These are phyloP conservation scores for Xylaria polymorpha DNA, from an alignment of 2,329 filamentous ascomycete species.

Conservation along the genomic window DNA sequence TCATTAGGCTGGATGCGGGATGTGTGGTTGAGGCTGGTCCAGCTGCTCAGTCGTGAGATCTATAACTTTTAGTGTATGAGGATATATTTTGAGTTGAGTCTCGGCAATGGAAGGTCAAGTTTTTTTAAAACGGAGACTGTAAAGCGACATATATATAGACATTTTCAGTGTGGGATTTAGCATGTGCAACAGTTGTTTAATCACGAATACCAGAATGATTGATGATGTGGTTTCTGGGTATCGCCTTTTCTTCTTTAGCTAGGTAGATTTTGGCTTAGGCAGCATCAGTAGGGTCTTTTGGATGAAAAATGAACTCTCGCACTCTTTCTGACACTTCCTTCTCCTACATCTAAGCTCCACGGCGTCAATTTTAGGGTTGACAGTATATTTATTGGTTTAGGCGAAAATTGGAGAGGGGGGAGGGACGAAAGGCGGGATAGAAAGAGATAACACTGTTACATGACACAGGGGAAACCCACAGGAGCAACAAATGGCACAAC, in stretches of 20 bases:
- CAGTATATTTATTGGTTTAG: too few species aligned
- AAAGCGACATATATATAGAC: background rate
- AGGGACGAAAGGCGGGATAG: too few species aligned
- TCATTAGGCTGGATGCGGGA: conserved; percentile 64
- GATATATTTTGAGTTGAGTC: background rate
- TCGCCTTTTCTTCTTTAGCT: background rate
- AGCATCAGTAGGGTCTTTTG: background rate
- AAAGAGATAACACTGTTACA: too few species aligned
- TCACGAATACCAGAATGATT: background rate
- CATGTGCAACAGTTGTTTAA: background rate
- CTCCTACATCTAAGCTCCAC: too few species aligned
- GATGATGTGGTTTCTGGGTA: background rate
- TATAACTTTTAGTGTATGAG: background rate
- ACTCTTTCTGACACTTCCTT: too few species aligned
- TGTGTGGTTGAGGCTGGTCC: conserved; percentile 62
- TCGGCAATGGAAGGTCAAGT: background rate
- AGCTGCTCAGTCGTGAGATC: conserved; percentile 28
- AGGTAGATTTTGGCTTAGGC: background rate
- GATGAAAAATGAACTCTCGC: background rate
- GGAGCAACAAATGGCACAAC: too few species aligned
- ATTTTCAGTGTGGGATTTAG: background rate
- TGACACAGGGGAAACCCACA: too few species aligned
- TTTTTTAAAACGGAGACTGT: too few species aligned
- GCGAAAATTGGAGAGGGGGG: too few species aligned
- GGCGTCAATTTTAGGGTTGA: too few species aligned